Conservation (phyloP, 2,329 filamentous ascomycete genomes). For the Calycina herbarum region DNA sequence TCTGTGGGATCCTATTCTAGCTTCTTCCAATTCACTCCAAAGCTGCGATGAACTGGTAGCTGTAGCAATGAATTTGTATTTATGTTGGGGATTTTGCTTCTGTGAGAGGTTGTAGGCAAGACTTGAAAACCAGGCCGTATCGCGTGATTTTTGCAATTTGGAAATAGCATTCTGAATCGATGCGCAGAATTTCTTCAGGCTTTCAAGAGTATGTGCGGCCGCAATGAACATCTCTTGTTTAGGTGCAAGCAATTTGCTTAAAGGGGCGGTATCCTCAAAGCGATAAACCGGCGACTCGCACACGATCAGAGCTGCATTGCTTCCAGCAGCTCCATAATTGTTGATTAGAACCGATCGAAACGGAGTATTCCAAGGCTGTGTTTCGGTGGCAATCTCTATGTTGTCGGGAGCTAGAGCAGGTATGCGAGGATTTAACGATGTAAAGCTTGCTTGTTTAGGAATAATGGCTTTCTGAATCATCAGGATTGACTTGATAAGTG, state of each 20-base stretch:
- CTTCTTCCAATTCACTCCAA: slow-evolving; percentile 19
- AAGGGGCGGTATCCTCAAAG: no score
- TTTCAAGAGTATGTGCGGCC: background rate
- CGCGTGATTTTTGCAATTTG: background rate
- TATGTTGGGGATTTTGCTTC: background rate
- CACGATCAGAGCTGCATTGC: slow-evolving; percentile 25
- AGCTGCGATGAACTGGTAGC: slow-evolving; percentile 1
- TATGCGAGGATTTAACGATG: slow-evolving; percentile 37
- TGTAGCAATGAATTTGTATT: background rate
- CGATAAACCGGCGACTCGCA: background rate
- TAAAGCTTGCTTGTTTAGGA: slow-evolving; percentile 31
- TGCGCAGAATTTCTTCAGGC: background rate
- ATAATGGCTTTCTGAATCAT: slow-evolving; percentile 34
- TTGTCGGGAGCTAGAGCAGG: background rate
- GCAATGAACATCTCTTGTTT: background rate
- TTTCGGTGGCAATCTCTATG: slow-evolving; percentile 17
- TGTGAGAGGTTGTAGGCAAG: background rate
- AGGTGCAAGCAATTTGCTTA: no score
- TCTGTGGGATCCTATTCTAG: slow-evolving; percentile 6
- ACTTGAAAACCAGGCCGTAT: background rate
- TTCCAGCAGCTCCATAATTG: slow-evolving; percentile 30
- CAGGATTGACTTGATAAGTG: slow-evolving; percentile 46
- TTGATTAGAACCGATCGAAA: slow-evolving; percentile 23
- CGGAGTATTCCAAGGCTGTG: slow-evolving; percentile 16
- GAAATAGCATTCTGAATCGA: background rate